These are phyloP conservation scores for Debaryomyces prosopidis DNA, from an alignment of 805 yeast genomes.

Conservation along the genomic window DNA sequence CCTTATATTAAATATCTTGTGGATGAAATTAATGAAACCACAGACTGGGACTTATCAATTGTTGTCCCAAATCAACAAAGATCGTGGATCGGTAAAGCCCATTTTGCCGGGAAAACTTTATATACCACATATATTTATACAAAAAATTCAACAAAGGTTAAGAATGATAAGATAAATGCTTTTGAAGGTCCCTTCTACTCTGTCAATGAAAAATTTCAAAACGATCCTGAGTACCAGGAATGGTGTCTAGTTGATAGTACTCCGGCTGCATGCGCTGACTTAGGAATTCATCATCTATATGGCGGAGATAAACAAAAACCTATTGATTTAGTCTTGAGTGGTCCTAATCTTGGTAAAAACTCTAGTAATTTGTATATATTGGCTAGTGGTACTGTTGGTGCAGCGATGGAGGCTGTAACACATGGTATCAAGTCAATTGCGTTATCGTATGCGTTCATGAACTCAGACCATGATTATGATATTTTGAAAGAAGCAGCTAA, in stretches of 20 bases:
- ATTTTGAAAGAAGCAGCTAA: conserved; percentile 64
- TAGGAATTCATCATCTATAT: conserved; percentile 76
- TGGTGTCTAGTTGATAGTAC: conserved; percentile 92
- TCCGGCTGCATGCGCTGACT: conserved; percentile 93
- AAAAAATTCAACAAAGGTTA: conserved; percentile 38
- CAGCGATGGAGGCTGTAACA: conserved; percentile 90
- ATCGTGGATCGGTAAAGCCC: conserved; percentile 98
- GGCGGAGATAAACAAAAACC: conserved; percentile 47
- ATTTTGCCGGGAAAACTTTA: conserved; percentile 74
- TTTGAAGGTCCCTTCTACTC: conserved; percentile 68
- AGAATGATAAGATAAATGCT: conserved; percentile 32
- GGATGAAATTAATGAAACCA: conserved; percentile 58
- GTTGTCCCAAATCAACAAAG: conserved; percentile 84
- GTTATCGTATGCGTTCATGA: conserved; percentile 78
- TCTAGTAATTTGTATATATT: conserved; percentile 85
- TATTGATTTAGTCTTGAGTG: conserved; percentile 85
- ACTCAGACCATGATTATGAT: conserved; percentile 47
- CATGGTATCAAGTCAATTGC: conserved; percentile 74
- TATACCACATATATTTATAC: conserved; percentile 67
- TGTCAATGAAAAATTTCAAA: conserved; percentile 43
- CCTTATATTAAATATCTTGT: conserved; percentile 85
- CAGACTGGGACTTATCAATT: conserved; percentile 84
- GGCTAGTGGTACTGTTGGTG: conserved; percentile 95
- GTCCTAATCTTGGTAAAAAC: conserved; percentile 95
- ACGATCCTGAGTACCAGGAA: conserved; percentile 51